These are phyloP conservation scores for Penicillium sp. DNA, from an alignment of 2,329 filamentous ascomycete species.

Conservation along the genomic window DNA sequence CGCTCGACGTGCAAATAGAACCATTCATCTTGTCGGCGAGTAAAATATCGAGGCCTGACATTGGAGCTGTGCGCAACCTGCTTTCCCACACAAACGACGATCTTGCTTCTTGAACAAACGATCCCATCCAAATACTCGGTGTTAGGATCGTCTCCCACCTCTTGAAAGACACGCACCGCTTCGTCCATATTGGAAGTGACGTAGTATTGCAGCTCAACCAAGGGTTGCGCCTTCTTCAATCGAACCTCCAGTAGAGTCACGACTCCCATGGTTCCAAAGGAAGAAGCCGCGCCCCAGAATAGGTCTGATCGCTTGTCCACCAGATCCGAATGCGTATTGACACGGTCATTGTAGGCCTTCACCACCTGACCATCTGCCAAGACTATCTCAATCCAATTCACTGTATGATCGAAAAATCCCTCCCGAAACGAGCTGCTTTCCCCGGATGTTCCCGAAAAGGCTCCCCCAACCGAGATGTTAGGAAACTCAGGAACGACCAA, in stretches of 20 bases:
- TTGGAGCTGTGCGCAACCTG: constrained; percentile 49
- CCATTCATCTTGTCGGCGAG: constrained; percentile 63
- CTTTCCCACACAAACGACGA: constrained; percentile 60
- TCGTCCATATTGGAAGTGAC: constrained; percentile 51
- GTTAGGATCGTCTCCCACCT: constrained; percentile 39
- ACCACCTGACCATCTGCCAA: constrained; percentile 56
- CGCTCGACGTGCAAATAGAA: constrained; percentile 63
- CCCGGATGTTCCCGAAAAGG: constrained; percentile 62
- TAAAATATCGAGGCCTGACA: constrained; percentile 48
- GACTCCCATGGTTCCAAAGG: constrained; percentile 59
- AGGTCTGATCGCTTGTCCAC: constrained; percentile 50
- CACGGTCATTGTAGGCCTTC: constrained; percentile 40
- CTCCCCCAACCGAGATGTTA: constrained; percentile 65
- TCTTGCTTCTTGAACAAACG: constrained; percentile 54
- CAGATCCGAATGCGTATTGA: neutral
- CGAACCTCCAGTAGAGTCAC: constrained; percentile 59
- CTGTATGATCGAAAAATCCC: constrained; percentile 63
- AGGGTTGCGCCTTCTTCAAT: constrained; percentile 52
- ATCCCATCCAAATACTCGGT: constrained; percentile 70
- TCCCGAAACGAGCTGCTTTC: constrained; percentile 65
- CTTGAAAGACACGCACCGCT: constrained; percentile 49
- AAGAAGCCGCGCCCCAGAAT: constrained; percentile 57
- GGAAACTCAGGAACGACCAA: constrained; percentile 69
- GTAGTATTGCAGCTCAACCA: constrained; percentile 61
- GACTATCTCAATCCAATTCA: constrained; percentile 62